Evolutionary conservation across 768 basidiomycete species (phyloP).

Genomic region (Lentinula sp.): DNA sequence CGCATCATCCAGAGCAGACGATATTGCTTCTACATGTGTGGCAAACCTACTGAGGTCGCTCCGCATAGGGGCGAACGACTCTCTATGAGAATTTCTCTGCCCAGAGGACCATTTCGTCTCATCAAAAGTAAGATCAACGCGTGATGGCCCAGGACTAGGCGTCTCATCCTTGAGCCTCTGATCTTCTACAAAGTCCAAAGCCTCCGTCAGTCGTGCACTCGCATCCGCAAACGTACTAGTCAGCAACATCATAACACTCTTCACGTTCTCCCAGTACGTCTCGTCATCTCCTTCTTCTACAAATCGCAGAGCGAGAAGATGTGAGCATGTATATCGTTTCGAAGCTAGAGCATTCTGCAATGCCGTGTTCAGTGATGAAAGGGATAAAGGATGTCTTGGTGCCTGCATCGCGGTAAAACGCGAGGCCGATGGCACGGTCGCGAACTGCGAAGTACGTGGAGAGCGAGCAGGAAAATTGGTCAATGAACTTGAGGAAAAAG

Average conservation of each 20-base stretch:
- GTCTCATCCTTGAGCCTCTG: constrained; percentile 45
- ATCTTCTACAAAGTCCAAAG: constrained; percentile 55
- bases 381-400: constrained; percentile 61
- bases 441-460: constrained; percentile 21
- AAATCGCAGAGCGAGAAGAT: constrained; percentile 76
- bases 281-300: constrained; percentile 65
- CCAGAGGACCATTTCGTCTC: neutral
- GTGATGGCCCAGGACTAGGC: constrained; percentile 28
- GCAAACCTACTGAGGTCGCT: constrained; percentile 65
- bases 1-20: constrained; percentile 65
- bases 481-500: neutral
- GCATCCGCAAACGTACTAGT: constrained; percentile 65
- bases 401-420: constrained; percentile 58
- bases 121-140: neutral
- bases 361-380: constrained; percentile 53
- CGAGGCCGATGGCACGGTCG: constrained; percentile 40
- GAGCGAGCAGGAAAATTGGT: constrained; percentile 16
- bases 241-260: constrained; percentile 65
- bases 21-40: constrained; percentile 66
- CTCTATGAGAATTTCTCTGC: constrained; percentile 7
- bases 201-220: constrained; percentile 53
- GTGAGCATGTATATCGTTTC: constrained; percentile 73
- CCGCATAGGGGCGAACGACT: constrained; percentile 72
- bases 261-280: constrained; percentile 81
- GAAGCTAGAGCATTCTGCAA: constrained; percentile 65